A percentile compares a stretch with the other conserved stretches of the same genome.
Evolutionary conservation across 768 basidiomycete species (phyloP).

Genomic region (Hericium rajendrae): DNA sequence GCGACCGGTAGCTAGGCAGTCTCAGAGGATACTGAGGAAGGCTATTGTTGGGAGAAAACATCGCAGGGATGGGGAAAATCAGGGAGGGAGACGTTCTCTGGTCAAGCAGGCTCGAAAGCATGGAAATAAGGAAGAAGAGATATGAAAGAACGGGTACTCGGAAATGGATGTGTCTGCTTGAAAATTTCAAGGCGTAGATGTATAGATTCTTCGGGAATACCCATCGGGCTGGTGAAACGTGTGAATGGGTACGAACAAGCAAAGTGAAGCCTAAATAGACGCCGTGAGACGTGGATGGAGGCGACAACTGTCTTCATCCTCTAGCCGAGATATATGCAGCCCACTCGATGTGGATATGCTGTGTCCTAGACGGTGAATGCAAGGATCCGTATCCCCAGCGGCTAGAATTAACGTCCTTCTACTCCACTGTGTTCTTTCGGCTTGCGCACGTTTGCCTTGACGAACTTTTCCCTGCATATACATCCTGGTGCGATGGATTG

Average conservation of each 20-base stretch:
- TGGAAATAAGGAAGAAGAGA: not conserved
- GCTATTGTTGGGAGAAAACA: not conserved
- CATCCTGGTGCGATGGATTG: too few relatives aligned
- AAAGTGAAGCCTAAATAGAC: not conserved
- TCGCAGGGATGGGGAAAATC: not conserved
- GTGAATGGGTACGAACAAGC: not conserved
- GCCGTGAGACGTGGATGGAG: not conserved
- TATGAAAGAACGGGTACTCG: not conserved
- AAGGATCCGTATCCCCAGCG: too few relatives aligned
- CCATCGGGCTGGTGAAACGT: not conserved
- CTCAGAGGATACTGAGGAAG: conserved; percentile 9
- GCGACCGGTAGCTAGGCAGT: conserved; percentile 13
- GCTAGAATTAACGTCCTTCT: too few relatives aligned
- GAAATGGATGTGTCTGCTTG: not conserved
- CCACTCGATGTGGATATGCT: too few relatives aligned
- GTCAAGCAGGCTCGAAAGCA: too few relatives aligned
- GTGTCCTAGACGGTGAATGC: too few relatives aligned
- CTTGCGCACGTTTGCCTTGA: too few relatives aligned
- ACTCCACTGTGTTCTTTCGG: too few relatives aligned
- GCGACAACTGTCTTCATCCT: too few relatives aligned
- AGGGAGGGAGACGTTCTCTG: not conserved
- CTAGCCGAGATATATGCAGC: too few relatives aligned
- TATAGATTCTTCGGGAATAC: not conserved
- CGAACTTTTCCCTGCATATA: too few relatives aligned
- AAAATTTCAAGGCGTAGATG: not conserved